A percentile compares a stretch with the other conserved stretches of the same genome.
These are phyloP conservation scores for Leucosporidium scottii DNA, from an alignment of 768 basidiomycete species.

Conservation along the genomic window DNA sequence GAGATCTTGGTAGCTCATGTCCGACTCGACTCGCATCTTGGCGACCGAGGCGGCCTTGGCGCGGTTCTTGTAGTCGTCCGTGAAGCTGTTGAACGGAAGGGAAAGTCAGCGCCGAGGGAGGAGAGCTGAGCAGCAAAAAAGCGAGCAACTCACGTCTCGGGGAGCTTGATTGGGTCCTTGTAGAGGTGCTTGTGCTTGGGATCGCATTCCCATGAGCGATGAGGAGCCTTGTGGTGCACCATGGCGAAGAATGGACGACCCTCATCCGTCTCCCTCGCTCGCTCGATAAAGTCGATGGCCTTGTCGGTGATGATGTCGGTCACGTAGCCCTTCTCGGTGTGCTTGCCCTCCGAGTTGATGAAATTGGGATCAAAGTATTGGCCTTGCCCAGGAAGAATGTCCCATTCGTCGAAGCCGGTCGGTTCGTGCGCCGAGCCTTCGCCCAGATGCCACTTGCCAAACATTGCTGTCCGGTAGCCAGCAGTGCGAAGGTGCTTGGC, in stretches of 20 bases:
- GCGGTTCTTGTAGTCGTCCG: too few relatives aligned
- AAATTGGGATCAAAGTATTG: slow-evolving; percentile 31
- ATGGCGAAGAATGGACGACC: slow-evolving; percentile 33
- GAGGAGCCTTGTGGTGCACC: slow-evolving; percentile 37
- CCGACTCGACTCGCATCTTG: too few relatives aligned
- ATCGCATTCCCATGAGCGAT: slow-evolving; percentile 34
- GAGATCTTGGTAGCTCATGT: too few relatives aligned
- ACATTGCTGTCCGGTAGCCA: too few relatives aligned
- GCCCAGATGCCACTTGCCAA: slow-evolving; percentile 13
- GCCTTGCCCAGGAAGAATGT: slow-evolving; percentile 32
- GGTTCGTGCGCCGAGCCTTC: slow-evolving; percentile 30
- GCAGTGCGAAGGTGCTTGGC: too few relatives aligned
- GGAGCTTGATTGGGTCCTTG: slow-evolving; percentile 26
- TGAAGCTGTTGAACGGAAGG: too few relatives aligned
- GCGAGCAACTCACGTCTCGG: slow-evolving; percentile 34
- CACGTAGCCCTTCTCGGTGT: slow-evolving; percentile 26
- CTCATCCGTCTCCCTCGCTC: slow-evolving; percentile 17
- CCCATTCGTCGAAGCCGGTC: slow-evolving; percentile 33
- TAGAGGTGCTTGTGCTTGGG: slow-evolving; percentile 34
- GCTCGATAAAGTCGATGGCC: slow-evolving; percentile 32
- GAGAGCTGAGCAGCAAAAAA: background rate
- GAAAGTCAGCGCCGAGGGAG: too few relatives aligned
- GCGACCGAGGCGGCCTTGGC: too few relatives aligned
- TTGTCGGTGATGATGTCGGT: slow-evolving; percentile 37
- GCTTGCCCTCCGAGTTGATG: slow-evolving; percentile 10